phyloP scores from a whole-genome alignment of 805 yeast species.

The Starmerella bacillaris region DNA sequence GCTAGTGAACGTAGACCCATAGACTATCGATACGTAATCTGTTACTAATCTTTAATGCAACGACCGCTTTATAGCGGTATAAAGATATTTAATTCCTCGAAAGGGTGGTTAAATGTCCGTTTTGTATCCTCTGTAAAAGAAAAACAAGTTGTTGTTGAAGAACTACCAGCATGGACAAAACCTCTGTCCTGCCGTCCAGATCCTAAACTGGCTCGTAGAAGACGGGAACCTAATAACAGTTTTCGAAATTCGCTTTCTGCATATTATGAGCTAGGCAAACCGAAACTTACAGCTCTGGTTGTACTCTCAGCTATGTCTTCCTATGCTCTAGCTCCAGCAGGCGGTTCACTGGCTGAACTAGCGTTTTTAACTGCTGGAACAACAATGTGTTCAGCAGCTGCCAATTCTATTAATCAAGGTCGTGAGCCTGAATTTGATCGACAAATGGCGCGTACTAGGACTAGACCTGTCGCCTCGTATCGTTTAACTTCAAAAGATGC shows the following conservation, averaged over 20 bases:
- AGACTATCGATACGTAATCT: too few species aligned
- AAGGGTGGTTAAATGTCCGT: too few species aligned
- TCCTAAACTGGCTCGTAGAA: background rate
- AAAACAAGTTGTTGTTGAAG: too few species aligned
- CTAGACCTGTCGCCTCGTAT: conserved; percentile 83
- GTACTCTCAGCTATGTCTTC: conserved; percentile 86
- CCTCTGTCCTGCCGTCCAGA: conserved; percentile 13
- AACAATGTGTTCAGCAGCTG: conserved; percentile 74
- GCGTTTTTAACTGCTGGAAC: conserved; percentile 69
- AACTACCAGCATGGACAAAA: conserved; percentile 12
- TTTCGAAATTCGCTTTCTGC: conserved; percentile 8
- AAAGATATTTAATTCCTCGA: too few species aligned
- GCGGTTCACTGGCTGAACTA: conserved; percentile 55
- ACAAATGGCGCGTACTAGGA: conserved; percentile 71
- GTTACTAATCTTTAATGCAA: too few species aligned
- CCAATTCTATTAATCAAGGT: conserved; percentile 94
- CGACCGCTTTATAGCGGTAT: too few species aligned
- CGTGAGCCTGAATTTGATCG: conserved; percentile 82
- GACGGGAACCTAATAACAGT: conserved; percentile 1
- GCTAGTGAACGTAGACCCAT: too few species aligned
- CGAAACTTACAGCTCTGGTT: conserved; percentile 69
- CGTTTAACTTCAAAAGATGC: conserved; percentile 60
- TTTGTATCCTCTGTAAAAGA: too few species aligned
- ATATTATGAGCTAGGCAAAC: conserved; percentile 73
- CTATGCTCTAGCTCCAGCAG: conserved; percentile 75